Conservation (phyloP, 2,329 filamentous ascomycete species). For the Xylaria arbuscula region DNA sequence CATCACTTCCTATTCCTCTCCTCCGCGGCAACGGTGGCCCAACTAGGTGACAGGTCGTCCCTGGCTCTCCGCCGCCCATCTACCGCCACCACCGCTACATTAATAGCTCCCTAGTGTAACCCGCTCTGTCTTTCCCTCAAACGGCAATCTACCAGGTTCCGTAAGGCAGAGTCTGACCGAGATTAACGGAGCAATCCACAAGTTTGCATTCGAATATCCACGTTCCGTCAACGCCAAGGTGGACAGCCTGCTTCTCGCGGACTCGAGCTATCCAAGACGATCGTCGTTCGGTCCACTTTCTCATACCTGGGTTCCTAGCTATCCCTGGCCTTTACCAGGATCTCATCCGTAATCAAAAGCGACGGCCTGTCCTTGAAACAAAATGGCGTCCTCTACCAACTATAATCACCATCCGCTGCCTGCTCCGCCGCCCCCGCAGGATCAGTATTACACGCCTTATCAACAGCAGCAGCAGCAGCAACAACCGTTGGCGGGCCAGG, state of each 20-base stretch:
- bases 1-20: constrained; percentile 30
- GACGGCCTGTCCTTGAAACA: constrained; percentile 40
- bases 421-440: constrained; percentile 44
- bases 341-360: constrained; percentile 44
- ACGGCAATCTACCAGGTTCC: constrained; percentile 16
- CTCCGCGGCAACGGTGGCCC: constrained; percentile 14
- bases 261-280: constrained; percentile 40
- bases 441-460: constrained; percentile 37
- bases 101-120: constrained; percentile 19
- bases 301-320: constrained; percentile 39
- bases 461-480: constrained; percentile 30
- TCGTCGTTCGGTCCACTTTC: constrained; percentile 44
- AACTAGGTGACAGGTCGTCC: constrained; percentile 28
- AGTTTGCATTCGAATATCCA: constrained; percentile 25
- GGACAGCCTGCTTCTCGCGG: constrained; percentile 35
- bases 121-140: constrained; percentile 33
- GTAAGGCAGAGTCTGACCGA: constrained; percentile 31
- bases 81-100: not conserved
- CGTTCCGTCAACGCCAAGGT: constrained; percentile 27
- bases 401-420: constrained; percentile 49
- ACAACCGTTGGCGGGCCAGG: constrained; percentile 33
- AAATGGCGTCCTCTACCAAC: constrained; percentile 48
- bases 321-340: constrained; percentile 45
- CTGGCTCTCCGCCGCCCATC: constrained; percentile 29
- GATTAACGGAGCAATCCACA: constrained; percentile 32